Evolutionary conservation across 2,329 filamentous ascomycete genomes (phyloP), one percentile per base, ranked within the genome.

Genomic region (Alternaria ethzedia): DNA sequence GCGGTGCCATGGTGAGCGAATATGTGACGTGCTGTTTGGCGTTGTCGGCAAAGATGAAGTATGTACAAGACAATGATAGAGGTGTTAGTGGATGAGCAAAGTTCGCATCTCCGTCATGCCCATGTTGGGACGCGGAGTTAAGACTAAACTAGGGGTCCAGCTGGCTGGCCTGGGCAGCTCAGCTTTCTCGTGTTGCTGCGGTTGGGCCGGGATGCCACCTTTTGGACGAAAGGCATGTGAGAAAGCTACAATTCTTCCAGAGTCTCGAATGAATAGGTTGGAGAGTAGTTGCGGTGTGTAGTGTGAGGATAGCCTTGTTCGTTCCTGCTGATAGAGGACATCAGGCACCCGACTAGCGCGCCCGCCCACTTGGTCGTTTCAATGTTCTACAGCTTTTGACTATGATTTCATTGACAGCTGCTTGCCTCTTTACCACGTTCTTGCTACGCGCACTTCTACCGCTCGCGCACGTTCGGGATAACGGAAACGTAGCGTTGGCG

Each of bases 1-100:
- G 36, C 64, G 64, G 25, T 17, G 62, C 46, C 72, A 74, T 75
- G 57, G 13, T 66, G 36, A 20, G 21, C 20, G 0, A 12, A 3
- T 2, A n/a, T 20, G 15, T 7, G 41, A 9, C 3, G 25, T 6
- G 17, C 3, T 28, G 12, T 10, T 6, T 0, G 13, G 20, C 28
- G 28, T 6, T 30, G 28, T 30, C 5, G 28, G 28, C 26, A 28
- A 28, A 28, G 10, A 28, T 28, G 26, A 28, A 6, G 28, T 30
- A 30, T 30, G 28, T 30, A 30, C 2, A 6, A 30, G 28, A 30
- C 11, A 30, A 30, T 30, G 5, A 30, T 12, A 30, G 20, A n/a
- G 20, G 30, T 12, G 30, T 52, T 41, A n/a, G 13, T 41, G 20
- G 49, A 23, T 6, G 20, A 41, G 11, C 30, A 52, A 51, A 28